A percentile compares a stretch with the other conserved stretches of the same genome.
Evolutionary conservation across 106 monocot species (phyloP).

Genomic region (Dactylorhiza incarnata): DNA sequence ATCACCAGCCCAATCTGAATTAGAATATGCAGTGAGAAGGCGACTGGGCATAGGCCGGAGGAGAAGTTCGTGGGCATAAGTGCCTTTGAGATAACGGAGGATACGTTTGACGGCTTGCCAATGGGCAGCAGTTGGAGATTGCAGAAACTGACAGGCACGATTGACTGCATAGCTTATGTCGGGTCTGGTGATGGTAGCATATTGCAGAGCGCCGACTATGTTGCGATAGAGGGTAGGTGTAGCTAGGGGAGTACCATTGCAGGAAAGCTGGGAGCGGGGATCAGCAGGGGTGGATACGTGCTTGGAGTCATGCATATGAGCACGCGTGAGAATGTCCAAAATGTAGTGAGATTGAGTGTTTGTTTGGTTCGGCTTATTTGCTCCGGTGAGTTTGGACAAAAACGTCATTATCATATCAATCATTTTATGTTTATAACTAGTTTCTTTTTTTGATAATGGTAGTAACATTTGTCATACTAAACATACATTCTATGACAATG

Average conservation of each 20-base stretch:
- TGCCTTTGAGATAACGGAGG: background rate
- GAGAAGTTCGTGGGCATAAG: background rate
- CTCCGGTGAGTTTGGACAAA: no score
- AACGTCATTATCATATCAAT: no score
- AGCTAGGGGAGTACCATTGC: background rate
- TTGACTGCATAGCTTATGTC: constrained; percentile 1
- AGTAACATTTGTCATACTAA: no score
- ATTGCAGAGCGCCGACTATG: background rate
- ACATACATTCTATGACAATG: no score
- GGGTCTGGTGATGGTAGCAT: background rate
- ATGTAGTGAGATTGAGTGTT: constrained; percentile 2
- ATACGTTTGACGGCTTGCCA: no score
- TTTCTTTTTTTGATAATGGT: no score
- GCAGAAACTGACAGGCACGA: background rate
- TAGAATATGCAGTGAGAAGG: background rate
- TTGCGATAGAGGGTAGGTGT: background rate
- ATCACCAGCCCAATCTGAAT: background rate
- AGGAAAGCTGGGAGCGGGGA: background rate
- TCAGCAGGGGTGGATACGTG: background rate
- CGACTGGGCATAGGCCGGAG: background rate
- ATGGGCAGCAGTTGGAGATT: no score
- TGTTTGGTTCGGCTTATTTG: no score
- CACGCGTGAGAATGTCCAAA: background rate
- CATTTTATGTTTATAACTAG: no score
- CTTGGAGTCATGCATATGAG: background rate